Evolutionary conservation across 202 grass and related monocot species (phyloP), one percentile per base, ranked within the genome.

Genomic region (Schoenoplectus triqueter): DNA sequence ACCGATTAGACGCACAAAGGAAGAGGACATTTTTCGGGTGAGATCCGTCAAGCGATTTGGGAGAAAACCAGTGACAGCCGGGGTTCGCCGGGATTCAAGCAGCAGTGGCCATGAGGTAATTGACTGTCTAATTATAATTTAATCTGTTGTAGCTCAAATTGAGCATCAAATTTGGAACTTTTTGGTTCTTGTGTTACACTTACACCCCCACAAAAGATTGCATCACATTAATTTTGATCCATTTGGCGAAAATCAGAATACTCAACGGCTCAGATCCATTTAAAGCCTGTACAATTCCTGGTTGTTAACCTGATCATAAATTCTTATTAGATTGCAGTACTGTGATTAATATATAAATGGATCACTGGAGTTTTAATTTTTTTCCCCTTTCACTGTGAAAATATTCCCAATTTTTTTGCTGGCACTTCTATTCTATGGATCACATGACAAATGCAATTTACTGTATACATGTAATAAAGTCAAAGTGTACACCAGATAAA

Each of bases 71-170:
- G 74, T 87, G 1, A 81, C 88, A 3, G 88, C 92, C 3, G 95
- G 93, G 40, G 72, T 88, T 15, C 84, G 92, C 6, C 90, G 82
- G 46, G 96, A 96, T 65, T 89, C 96, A 59, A 86, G 78, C 66
- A 50, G 88, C 89, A 90, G 86, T 68, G 90, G 90, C 54, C 96
- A 99, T 85, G 96, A 99, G 96, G 96, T 98, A 69, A 52, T 31
- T 31, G 31, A 31, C 19, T 46, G 17, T 20, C 9, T 59, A 15
- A 31, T 31, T 80, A 3, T 42, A 44, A 81, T 20, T 73, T 55
- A 0, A 57, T 40, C 21, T n/a, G 5, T 77, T 57, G 19, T 3
- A 14, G 11, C 21, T 59, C 52, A 41, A 56, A 40, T 57, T 56
- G 50, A 76, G 18, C 47, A 73, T 46, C n/a, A 14, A 42, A 57